phyloP scores from a whole-genome alignment of 2,329 filamentous ascomycete genomes.

The Colletotrichum australisinense region DNA sequence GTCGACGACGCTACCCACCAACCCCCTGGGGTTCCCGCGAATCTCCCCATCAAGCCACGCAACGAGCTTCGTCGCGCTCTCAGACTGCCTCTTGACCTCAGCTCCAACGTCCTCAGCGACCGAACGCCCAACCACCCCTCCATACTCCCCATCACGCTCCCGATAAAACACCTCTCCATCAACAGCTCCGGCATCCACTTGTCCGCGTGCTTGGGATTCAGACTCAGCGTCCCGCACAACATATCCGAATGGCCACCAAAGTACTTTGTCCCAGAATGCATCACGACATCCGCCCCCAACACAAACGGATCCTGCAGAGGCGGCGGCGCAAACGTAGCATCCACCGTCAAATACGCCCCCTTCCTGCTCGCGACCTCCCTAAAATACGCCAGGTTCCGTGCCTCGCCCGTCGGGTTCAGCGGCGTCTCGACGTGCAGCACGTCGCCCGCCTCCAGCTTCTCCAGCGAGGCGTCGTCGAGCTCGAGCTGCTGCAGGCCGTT shows the following conservation, averaged over 20 bases:
- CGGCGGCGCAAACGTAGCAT: constrained; percentile 93
- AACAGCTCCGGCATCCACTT: constrained; percentile 71
- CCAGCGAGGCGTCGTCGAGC: constrained; percentile 58
- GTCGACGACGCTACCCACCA: constrained; percentile 65
- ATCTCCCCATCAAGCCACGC: constrained; percentile 73
- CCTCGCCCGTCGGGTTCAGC: constrained; percentile 89
- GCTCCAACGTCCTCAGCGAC: constrained; percentile 85
- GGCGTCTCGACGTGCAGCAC: constrained; percentile 94
- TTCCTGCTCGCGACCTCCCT: constrained; percentile 76
- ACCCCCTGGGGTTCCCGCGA: constrained; percentile 43
- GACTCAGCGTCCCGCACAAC: constrained; percentile 85
- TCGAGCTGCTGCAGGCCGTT: constrained; percentile 79
- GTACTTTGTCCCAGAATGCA: constrained; percentile 97
- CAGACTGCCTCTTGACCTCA: constrained; percentile 84
- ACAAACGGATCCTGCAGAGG: constrained; percentile 87
- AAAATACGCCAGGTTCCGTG: constrained; percentile 77
- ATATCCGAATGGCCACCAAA: constrained; percentile 95
- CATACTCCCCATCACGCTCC: constrained; percentile 86
- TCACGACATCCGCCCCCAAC: constrained; percentile 84
- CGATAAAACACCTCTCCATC: constrained; percentile 80
- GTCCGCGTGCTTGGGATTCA: constrained; percentile 62
- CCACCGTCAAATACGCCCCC: constrained; percentile 84
- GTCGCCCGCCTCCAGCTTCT: constrained; percentile 79
- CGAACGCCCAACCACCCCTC: constrained; percentile 94
- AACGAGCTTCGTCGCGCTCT: constrained; percentile 77